Conservation (phyloP, 768 basidiomycete species). For the Agrocybe praecox region DNA sequence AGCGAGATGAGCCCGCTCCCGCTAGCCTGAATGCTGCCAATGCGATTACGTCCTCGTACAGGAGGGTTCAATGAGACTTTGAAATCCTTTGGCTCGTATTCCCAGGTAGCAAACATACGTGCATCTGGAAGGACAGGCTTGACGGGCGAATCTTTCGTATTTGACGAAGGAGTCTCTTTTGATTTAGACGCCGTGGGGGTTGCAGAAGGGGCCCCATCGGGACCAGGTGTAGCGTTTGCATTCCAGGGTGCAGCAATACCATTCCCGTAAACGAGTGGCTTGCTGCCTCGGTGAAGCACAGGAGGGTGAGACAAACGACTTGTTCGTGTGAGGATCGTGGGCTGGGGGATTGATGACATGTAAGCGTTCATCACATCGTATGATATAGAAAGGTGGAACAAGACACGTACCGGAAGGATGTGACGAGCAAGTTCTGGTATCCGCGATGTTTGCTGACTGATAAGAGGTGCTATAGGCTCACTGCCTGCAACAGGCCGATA, state of each 20-base stretch:
- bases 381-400: not conserved
- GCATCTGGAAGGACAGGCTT: slow-evolving; percentile 51
- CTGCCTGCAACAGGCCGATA: slow-evolving; percentile 44
- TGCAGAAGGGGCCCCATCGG: slow-evolving; percentile 26
- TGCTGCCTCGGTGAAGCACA: slow-evolving; percentile 54
- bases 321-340: slow-evolving; percentile 58
- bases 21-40: slow-evolving; percentile 31
- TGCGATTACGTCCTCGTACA: slow-evolving; percentile 29
- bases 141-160: slow-evolving; percentile 27
- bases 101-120: slow-evolving; percentile 59
- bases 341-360: slow-evolving; percentile 32
- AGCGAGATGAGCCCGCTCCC: slow-evolving; percentile 24
- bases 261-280: slow-evolving; percentile 47
- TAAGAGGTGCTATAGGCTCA: slow-evolving; percentile 62
- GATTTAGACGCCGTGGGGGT: slow-evolving; percentile 28
- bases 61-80: slow-evolving; percentile 32
- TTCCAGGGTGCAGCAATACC: slow-evolving; percentile 60
- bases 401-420: slow-evolving; percentile 64
- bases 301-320: slow-evolving; percentile 69
- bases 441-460: slow-evolving; percentile 64
- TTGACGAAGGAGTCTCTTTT: slow-evolving; percentile 25
- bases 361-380: slow-evolving; percentile 2
- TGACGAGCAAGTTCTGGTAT: slow-evolving; percentile 68
- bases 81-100: slow-evolving; percentile 54
- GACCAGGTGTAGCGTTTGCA: slow-evolving; percentile 34